Conservation (phyloP, 345 rosid species). For the Lepidium sativum region DNA sequence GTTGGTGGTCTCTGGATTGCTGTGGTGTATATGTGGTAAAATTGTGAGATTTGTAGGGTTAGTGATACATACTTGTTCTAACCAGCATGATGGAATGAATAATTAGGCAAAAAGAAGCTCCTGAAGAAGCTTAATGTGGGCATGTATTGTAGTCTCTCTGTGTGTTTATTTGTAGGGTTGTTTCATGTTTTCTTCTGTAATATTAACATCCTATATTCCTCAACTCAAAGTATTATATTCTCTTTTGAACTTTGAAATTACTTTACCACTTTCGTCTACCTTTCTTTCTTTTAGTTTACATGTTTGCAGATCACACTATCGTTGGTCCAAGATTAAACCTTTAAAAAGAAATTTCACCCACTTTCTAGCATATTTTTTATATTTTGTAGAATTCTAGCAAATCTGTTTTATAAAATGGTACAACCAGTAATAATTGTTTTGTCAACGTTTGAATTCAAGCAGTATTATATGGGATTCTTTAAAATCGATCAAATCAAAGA, state of each 20-base stretch:
- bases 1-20: constrained; percentile 8
- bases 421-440: no score
- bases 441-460: no score
- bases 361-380: no score
- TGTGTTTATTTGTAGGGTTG: constrained; percentile 27
- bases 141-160: constrained; percentile 19
- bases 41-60: constrained; percentile 28
- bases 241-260: no score
- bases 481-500: no score
- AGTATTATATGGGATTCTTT: no score
- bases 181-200: constrained; percentile 15
- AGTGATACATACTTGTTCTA: constrained; percentile 29
- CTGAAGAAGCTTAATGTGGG: constrained; percentile 5
- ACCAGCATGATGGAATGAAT: constrained; percentile 31
- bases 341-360: no score
- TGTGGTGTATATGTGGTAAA: constrained; percentile 27
- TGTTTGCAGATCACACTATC: no score
- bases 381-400: no score
- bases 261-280: neutral
- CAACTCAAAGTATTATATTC: neutral
- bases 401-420: no score
- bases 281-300: no score
- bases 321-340: no score
- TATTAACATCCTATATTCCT: constrained; percentile 15
- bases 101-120: constrained; percentile 9